Evolutionary conservation across 2,329 filamentous ascomycete species (phyloP).

Genomic region (Cercospora berteroae): DNA sequence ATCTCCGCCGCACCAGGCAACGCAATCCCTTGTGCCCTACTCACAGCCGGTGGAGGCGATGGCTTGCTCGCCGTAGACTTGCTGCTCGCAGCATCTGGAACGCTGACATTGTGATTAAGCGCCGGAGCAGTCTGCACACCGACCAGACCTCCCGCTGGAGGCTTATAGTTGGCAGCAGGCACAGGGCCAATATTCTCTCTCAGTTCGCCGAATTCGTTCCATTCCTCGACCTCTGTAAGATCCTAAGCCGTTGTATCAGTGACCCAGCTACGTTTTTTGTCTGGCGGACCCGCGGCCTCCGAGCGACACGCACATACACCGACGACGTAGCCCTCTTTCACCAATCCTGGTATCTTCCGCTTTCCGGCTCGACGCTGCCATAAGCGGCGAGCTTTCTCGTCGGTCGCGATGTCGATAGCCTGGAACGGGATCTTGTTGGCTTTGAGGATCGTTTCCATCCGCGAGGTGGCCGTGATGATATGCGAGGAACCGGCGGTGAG

Average conservation of each 20-base stretch:
- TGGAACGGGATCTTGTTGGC: slow-evolving; percentile 94
- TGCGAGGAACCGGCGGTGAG: slow-evolving; percentile 93
- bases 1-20: slow-evolving; percentile 38
- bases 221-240: slow-evolving; percentile 91
- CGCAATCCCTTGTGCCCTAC: slow-evolving; percentile 28
- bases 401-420: slow-evolving; percentile 84
- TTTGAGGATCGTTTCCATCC: slow-evolving; percentile 92
- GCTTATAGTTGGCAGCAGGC: slow-evolving; percentile 36
- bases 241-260: slow-evolving; percentile 57
- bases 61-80: slow-evolving; percentile 19
- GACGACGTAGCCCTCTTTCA: slow-evolving; percentile 81
- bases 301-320: slow-evolving; percentile 62
- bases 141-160: slow-evolving; percentile 29
- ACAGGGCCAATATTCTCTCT: slow-evolving; percentile 72
- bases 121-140: slow-evolving; percentile 32
- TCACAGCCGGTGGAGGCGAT: slow-evolving; percentile 26
- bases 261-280: background rate
- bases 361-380: slow-evolving; percentile 83
- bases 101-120: slow-evolving; percentile 17
- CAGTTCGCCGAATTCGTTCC: slow-evolving; percentile 98
- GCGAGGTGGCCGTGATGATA: slow-evolving; percentile 92
- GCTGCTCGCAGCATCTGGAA: slow-evolving; percentile 4
- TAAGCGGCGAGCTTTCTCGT: slow-evolving; percentile 82
- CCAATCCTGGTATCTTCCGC: slow-evolving; percentile 82
- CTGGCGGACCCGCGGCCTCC: background rate